Evolutionary conservation across 805 yeast genomes (phyloP).

Genomic region (Ogataea kodamae): DNA sequence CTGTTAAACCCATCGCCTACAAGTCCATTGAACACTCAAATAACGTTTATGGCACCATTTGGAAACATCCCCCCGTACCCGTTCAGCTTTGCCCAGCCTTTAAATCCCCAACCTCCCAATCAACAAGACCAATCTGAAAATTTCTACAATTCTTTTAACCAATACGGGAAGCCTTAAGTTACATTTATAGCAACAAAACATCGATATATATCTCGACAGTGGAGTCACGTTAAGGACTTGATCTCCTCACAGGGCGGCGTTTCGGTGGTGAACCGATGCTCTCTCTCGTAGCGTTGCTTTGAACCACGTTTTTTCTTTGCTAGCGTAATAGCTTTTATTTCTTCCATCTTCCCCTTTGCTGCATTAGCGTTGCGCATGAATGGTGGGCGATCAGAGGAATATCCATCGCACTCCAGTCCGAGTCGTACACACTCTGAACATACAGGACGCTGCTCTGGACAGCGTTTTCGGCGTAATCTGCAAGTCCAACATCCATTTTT

Average conservation of each 20-base stretch:
- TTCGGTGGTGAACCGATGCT: constrained; percentile 15
- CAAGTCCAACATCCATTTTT: constrained; percentile 76
- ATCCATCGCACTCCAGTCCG: constrained; percentile 57
- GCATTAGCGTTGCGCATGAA: constrained; percentile 46
- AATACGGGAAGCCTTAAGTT: constrained; percentile 6
- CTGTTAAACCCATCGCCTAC: constrained; percentile 1
- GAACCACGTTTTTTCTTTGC: constrained; percentile 38
- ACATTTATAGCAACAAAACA: constrained; percentile 7
- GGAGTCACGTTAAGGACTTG: constrained; percentile 2
- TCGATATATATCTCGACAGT: constrained; percentile 1
- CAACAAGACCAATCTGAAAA: constrained; percentile 2
- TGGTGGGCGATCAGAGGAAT: constrained; percentile 45
- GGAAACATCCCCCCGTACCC: constrained; percentile 2
- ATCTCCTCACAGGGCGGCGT: constrained; percentile 12
- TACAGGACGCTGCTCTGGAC: constrained; percentile 60
- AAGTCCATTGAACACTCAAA: background rate
- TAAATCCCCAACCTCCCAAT: constrained; percentile 2
- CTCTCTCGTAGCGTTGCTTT: constrained; percentile 21
- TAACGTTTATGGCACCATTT: constrained; percentile 2
- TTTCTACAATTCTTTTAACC: constrained; percentile 4
- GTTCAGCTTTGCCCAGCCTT: constrained; percentile 4
- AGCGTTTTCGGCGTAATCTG: constrained; percentile 65
- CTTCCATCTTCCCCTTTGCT: constrained; percentile 46
- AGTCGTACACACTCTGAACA: constrained; percentile 59
- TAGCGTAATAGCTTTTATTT: constrained; percentile 41